Conservation (phyloP, 805 yeast genomes). For the Ogataea philodendri region DNA sequence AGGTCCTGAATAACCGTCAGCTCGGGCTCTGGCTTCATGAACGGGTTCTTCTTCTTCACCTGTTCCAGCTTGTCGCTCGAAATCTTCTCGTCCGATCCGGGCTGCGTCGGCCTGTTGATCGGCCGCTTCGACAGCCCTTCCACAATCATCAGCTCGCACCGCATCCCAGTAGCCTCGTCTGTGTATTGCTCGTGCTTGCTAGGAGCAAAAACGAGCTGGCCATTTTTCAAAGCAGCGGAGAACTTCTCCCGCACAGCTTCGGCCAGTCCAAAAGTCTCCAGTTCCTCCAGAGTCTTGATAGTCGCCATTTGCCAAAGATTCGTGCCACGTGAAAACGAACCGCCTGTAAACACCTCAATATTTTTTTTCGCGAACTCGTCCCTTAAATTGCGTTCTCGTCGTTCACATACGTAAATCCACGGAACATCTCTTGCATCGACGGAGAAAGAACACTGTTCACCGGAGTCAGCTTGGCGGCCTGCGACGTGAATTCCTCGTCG, state of each 20-base stretch:
- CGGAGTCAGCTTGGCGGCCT: conserved; percentile 92
- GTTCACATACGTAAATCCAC: conserved; percentile 90
- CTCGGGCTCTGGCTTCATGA: conserved; percentile 74
- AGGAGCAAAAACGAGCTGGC: conserved; percentile 27
- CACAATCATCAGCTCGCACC: conserved; percentile 34
- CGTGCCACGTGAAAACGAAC: conserved; percentile 2
- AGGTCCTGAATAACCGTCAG: conserved; percentile 57
- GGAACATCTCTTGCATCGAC: conserved; percentile 91
- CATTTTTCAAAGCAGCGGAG: conserved; percentile 23
- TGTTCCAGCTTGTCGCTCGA: conserved; percentile 33
- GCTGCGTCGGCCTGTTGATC: conserved; percentile 35
- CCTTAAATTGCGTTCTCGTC: conserved; percentile 42
- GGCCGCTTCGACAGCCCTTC: conserved; percentile 35
- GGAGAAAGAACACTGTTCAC: conserved; percentile 84
- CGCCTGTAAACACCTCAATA: conserved; percentile 1
- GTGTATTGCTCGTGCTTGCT: conserved; percentile 22
- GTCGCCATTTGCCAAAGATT: conserved; percentile 10
- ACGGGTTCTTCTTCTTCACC: conserved; percentile 58
- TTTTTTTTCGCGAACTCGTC: conserved; percentile 6
- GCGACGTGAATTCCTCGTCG: conserved; percentile 92
- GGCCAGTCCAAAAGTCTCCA: conserved; percentile 17
- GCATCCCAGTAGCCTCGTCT: conserved; percentile 25
- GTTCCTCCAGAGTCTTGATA: conserved; percentile 21
- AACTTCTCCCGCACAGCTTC: conserved; percentile 20
- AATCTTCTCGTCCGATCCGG: conserved; percentile 36